Base-by-base conservation (phyloP, 805 yeast genomes). In the Candida michaelii region DNA sequence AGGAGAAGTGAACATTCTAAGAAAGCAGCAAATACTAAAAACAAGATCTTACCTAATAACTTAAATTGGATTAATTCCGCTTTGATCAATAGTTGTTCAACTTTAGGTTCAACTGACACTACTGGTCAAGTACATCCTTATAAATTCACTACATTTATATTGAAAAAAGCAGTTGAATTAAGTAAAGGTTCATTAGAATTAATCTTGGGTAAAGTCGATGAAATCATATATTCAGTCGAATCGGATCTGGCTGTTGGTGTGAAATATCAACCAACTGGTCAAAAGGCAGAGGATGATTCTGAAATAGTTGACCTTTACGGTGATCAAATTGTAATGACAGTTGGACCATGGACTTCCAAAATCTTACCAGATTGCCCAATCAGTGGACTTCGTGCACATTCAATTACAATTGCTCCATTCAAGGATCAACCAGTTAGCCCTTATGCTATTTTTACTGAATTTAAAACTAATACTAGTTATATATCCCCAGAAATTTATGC, bases 121-220 rank as follows among this genome's bases (percentile, higher is more conserved):
- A 91, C 97, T 1, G 98, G 97, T 0, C 98, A 93, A 65, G 96
- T 93, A 5, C 97, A 91, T 59, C 98, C 99, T 2, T 89, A 85
- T 66, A 84, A 84, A 58, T 90, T 93, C 65, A 91, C 98, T n/a
- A 85, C 84, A 42, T 86, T 78, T 58, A 71, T 91, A 9, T 66
- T 91, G 47, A 79, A 80, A 49, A 84, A 87, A 56, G 95, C 96
- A 37, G 78, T 85, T 52, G 89, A 85, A 50, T 55, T 58, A 23
- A 50, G 69, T 33, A 68, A 84, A 1, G 95, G 93, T 7, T 80
- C 85, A 14, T 86, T 90, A n/a, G 93, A 86, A 52, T 67, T 93
- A 31, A 74, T 91, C 10, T 72, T 87, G 45, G 99, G 97, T 21
- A 86, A 87, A 62, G 97, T 88, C 21, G 78, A 77, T 36, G 82